Conservation (phyloP, 768 basidiomycete species). For the Mycena pura region DNA sequence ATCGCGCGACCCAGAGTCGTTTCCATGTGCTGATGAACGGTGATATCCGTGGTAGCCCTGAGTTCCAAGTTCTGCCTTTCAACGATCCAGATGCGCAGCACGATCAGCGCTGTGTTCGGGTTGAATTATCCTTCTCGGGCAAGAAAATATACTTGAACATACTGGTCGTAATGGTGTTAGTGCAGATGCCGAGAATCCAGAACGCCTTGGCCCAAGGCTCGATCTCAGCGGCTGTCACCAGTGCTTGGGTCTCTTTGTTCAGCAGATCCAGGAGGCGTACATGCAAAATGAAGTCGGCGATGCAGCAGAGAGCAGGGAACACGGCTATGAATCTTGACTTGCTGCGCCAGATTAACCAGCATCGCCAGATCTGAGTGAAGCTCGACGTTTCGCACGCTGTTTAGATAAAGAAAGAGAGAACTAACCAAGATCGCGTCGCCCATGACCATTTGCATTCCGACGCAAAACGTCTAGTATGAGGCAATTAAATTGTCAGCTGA, state of each 20-base stretch:
- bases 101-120: neutral
- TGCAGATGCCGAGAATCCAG: slow-evolving; percentile 2
- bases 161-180: neutral
- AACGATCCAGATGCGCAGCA: neutral
- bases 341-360: neutral
- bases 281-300: neutral
- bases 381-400: neutral
- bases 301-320: too few relatives aligned
- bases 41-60: neutral
- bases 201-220: neutral
- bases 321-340: too few relatives aligned
- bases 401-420: neutral
- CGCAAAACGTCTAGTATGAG: too few relatives aligned
- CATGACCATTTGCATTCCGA: neutral
- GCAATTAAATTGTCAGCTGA: too few relatives aligned
- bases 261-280: neutral
- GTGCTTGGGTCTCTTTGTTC: neutral
- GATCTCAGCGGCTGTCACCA: neutral
- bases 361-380: neutral
- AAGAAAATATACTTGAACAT: neutral
- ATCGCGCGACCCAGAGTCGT: neutral
- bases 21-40: neutral
- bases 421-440: too few relatives aligned
- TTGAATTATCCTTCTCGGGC: neutral
- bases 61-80: neutral